These are phyloP conservation scores for Ganoderma multipileum DNA, from an alignment of 1,284 basidiomycete genomes.

Conservation along the genomic window DNA sequence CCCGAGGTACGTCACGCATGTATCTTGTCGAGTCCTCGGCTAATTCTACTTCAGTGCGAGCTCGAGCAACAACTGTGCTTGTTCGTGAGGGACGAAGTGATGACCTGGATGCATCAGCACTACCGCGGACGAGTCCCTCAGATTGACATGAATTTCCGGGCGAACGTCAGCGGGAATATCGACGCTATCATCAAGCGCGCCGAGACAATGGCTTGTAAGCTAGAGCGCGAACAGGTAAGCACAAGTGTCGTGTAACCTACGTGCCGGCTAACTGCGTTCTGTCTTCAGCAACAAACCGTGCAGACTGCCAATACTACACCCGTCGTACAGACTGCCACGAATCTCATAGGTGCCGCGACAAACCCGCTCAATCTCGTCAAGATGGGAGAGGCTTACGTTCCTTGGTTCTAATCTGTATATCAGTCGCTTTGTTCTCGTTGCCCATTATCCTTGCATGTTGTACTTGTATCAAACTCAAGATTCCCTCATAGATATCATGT, in stretches of 20 bases:
- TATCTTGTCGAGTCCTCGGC: too few species aligned
- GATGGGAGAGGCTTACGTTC: conserved; percentile 83
- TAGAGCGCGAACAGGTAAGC: conserved; percentile 78
- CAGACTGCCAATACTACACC: conserved; percentile 53
- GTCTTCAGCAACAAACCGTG: conserved; percentile 34
- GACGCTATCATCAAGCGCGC: conserved; percentile 87
- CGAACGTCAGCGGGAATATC: conserved; percentile 77
- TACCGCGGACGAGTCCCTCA: conserved; percentile 57
- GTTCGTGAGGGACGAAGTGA: conserved; percentile 94
- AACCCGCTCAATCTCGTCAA: conserved; percentile 80
- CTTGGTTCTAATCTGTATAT: conserved; percentile 74
- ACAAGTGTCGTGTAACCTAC: not conserved
- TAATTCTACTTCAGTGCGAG: conserved; percentile 64
- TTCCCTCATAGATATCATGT: conserved; percentile 18
- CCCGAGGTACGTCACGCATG: conserved; percentile 74
- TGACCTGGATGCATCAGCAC: conserved; percentile 64
- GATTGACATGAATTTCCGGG: conserved; percentile 70
- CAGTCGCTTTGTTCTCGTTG: not conserved
- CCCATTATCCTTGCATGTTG: conserved; percentile 5
- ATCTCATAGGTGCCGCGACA: conserved; percentile 80
- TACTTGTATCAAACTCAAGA: conserved; percentile 16
- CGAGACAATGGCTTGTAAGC: conserved; percentile 85
- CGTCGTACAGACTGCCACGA: conserved; percentile 84
- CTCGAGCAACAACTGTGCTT: conserved; percentile 89
- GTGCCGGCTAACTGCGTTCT: not conserved